These are phyloP conservation scores for Stephania japonica DNA, from an alignment of 164 flowering plant species.

Conservation along the genomic window DNA sequence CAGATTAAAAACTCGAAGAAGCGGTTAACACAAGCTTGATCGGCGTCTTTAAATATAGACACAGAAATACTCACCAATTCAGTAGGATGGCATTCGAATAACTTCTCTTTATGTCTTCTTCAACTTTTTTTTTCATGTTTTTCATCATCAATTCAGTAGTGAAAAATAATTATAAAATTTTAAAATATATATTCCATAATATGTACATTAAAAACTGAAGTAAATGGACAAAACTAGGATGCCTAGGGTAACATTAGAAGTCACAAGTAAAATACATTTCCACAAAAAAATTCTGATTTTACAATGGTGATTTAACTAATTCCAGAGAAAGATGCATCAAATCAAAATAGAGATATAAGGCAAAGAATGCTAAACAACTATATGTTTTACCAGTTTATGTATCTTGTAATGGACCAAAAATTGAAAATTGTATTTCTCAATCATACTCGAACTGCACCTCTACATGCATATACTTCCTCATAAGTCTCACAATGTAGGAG, in stretches of 20 bases:
- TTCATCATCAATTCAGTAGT: not conserved
- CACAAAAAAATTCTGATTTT: conserved; percentile 15
- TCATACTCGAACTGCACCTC: conserved; percentile 73
- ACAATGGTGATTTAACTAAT: conserved; percentile 13
- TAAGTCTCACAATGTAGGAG: conserved; percentile 32
- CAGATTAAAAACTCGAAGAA: not conserved
- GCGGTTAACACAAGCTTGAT: conserved; percentile 4
- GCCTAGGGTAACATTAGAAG: not conserved
- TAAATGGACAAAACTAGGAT: not conserved
- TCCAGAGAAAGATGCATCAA: not conserved
- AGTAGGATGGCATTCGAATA: not conserved
- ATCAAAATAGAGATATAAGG: conserved; percentile 5
- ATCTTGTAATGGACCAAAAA: conserved; percentile 18
- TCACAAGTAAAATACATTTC: conserved; percentile 8
- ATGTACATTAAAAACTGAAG: not conserved
- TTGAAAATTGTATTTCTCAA: conserved; percentile 23
- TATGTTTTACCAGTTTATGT: conserved; percentile 19
- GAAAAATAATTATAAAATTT: not conserved
- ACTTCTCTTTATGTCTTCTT: not conserved
- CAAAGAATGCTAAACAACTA: conserved; percentile 12
- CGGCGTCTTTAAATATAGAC: not conserved
- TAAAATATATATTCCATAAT: not conserved
- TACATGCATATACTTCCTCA: conserved; percentile 46
- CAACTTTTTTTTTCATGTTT: not conserved
- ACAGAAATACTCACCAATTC: not conserved